phyloP scores from a whole-genome alignment of 2,329 filamentous ascomycete genomes.

The Epichloe sp. region DNA sequence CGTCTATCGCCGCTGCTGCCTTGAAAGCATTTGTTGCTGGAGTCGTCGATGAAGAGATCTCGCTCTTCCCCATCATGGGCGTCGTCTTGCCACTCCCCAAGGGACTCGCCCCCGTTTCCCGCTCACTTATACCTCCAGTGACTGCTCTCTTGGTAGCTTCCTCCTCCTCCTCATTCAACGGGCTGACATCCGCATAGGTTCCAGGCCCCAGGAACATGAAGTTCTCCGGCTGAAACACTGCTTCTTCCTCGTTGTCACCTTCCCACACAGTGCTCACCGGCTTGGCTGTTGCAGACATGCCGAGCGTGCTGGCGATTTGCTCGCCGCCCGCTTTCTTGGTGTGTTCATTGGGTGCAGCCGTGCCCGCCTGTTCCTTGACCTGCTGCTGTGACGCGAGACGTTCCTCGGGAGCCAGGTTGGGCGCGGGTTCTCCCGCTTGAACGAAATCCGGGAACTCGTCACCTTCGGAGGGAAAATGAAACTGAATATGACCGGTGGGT shows the following conservation, averaged over 20 bases:
- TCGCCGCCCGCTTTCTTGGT: conserved; percentile 1
- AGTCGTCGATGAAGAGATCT: neutral
- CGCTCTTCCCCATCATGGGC: conserved; percentile 13
- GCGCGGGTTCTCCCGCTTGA: conserved; percentile 22
- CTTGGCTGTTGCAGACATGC: conserved; percentile 21
- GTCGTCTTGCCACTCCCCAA: conserved; percentile 17
- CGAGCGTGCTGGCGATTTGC: conserved; percentile 7
- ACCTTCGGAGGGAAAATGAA: conserved; percentile 41
- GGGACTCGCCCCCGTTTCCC: conserved; percentile 15
- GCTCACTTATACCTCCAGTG: conserved; percentile 10
- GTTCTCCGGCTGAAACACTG: conserved; percentile 37
- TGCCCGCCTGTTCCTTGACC: conserved; percentile 22
- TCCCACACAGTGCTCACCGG: conserved; percentile 22
- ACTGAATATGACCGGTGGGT: conserved; percentile 40
- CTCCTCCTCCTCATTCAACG: conserved; percentile 27
- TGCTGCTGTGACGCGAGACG: conserved; percentile 39
- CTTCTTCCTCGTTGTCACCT: conserved; percentile 18
- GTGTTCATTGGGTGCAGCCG: neutral
- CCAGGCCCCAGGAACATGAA: conserved; percentile 41
- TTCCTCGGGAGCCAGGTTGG: conserved; percentile 37
- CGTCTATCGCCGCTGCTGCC: neutral
- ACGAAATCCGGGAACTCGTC: conserved; percentile 45
- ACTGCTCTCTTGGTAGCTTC: conserved; percentile 9
- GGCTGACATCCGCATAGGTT: conserved; percentile 31
- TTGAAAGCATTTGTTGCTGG: neutral